Base-by-base conservation (phyloP, 805 yeast genomes). In the Starmerella apis region DNA sequence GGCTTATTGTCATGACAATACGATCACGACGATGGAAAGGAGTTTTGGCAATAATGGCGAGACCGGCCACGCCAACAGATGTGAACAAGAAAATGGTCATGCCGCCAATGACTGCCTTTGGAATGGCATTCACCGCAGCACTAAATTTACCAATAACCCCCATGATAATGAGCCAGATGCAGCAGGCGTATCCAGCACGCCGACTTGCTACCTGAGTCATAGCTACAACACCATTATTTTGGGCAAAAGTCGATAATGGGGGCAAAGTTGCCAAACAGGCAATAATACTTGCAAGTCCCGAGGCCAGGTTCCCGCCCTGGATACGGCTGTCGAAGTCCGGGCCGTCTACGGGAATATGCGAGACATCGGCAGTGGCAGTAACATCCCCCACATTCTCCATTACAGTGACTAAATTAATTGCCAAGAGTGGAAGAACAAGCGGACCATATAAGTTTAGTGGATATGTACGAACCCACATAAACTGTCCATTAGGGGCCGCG, bases 321-420 rank as follows among this genome's bases (percentile, higher is more conserved):
- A 88, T 75, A 67, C 96, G 73, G 18, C 88, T 77, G 59, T 87
- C 95, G 65, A 82, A 87, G 19, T 74, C 59, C 41, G 77, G 79
- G 56, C 96, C 96, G 62, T 83, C 88, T 51, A 86, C 87, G 55
- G 82, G 86, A 54, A 82, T 70, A 59, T 94, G 72, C 8, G 95
- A 84, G 18, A 88, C 96, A 66, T 87, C 96, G 51, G 86, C 82
- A 36, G 95, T 85, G 31, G 96, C 96, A 30, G 95, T 86, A 62
- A 87, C 82, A 66, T 87, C 96, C 65, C 96, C 96, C 63, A 87
- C 85, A 49, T 94, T 83, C 70, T 88, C 96, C 87, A 86, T 86
- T 78, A 85, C 82, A 59, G 84, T 68, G 23, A 81, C 86, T 25
- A 87, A 71, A 64, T 79, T 87, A 45, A 86, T 81, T 0, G 95